Base-by-base conservation (phyloP, 208 protist species). In the Trypanosoma melophagium region DNA sequence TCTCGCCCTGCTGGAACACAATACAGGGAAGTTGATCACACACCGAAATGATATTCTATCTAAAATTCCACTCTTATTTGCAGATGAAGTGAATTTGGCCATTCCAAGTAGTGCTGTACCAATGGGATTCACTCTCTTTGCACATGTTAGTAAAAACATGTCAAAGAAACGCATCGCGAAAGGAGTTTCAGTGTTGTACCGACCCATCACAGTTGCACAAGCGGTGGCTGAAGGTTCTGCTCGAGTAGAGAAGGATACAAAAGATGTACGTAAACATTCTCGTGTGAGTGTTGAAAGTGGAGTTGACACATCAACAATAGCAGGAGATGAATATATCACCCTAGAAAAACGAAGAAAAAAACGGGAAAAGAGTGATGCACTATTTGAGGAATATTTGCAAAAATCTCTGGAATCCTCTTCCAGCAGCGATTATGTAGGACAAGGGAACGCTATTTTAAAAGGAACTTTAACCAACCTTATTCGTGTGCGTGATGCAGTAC, bases 91-190 rank as follows among this genome's bases (percentile, higher is more conserved):
- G 17, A 77, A 60, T 7, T 54, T 80, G 55, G 54, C 42, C 0
- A 60, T 93, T 16, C 66, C 74, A 12, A 76, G 80, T 3, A 56
- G 40, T 21, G 55, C 56, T 16, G 55, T 87, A 2, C 85, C 83
- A 7, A 10, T 19, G 0, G 62, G 54, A 24, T 90, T 51, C 51
- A 76, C 72, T 14, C 51, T 92, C 2, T 94, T 84, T 77, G 74
- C 85, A 14, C 85, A 84, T 14, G 88, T 83, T 67, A 63, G 75
- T 13, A 71, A 70, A 42, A 49, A 62, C 9, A 77, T 75, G 59
- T 42, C 69, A 19, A 70, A 60, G 8, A 88, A 86, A 60, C 63
- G 49, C 9, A 49, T 94, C 21, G 57, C 41, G 0, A 53, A 71
- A 16, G 52, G 64, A 21, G 76, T 76, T 0, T 47, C 31, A n/a